Evolutionary conservation across 148 eudicot species (phyloP).

Genomic region (Heliamphora exappendiculata): DNA sequence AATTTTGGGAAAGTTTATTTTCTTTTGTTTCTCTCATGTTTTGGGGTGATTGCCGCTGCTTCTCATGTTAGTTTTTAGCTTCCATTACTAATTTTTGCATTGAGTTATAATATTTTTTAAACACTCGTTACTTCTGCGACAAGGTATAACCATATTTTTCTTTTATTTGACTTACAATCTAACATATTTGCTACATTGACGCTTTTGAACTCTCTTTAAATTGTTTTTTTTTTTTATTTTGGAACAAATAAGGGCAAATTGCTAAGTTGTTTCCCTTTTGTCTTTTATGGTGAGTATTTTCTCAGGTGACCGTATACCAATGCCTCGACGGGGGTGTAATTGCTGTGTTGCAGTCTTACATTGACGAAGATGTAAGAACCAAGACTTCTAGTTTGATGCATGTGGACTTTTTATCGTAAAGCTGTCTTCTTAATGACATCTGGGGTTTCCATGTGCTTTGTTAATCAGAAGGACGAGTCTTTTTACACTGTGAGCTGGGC

Average conservation of each 20-base stretch:
- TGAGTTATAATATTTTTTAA: too few relatives aligned
- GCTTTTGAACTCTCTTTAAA: too few relatives aligned
- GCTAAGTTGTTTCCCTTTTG: slow-evolving; percentile 11
- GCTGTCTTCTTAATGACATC: slow-evolving; percentile 4
- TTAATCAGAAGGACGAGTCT: slow-evolving; percentile 92
- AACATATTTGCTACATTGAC: too few relatives aligned
- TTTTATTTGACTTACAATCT: too few relatives aligned
- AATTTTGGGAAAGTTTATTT: background rate
- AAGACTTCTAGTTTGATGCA: background rate
- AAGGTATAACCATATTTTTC: too few relatives aligned
- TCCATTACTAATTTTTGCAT: too few relatives aligned
- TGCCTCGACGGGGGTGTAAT: slow-evolving; percentile 91
- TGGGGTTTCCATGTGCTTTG: slow-evolving; percentile 20
- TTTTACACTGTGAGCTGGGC: slow-evolving; percentile 98
- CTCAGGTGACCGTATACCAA: slow-evolving; percentile 84
- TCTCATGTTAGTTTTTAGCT: too few relatives aligned
- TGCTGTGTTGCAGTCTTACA: slow-evolving; percentile 87
- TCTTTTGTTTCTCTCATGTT: too few relatives aligned
- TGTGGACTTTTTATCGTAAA: slow-evolving; percentile 3
- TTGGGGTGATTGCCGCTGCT: too few relatives aligned
- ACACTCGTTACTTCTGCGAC: too few relatives aligned
- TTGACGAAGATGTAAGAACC: slow-evolving; percentile 87
- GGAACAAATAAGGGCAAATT: background rate
- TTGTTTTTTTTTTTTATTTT: background rate
- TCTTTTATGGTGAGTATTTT: slow-evolving; percentile 3